These are phyloP conservation scores for Podila clonocystis DNA, from an alignment of 192 early-diverging fungal species.

Conservation along the genomic window DNA sequence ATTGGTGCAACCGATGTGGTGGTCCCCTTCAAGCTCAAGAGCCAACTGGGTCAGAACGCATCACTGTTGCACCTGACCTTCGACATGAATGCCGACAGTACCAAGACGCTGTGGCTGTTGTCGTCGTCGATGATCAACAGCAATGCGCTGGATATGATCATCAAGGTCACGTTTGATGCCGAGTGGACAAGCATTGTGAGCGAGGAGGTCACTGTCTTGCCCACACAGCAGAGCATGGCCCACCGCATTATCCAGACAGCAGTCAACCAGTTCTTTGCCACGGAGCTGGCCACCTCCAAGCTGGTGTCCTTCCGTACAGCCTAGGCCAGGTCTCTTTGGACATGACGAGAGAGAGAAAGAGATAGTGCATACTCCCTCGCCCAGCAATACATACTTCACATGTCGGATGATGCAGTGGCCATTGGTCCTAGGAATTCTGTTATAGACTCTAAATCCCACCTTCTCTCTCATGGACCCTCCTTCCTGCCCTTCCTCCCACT, in stretches of 20 bases:
- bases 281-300: slow-evolving; percentile 22
- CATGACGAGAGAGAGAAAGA: too few species aligned
- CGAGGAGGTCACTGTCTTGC: slow-evolving; percentile 21
- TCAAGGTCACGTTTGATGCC: slow-evolving; percentile 19
- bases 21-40: slow-evolving; percentile 8
- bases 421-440: too few species aligned
- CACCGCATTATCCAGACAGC: slow-evolving; percentile 18
- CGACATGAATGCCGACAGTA: background rate
- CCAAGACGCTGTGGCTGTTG: slow-evolving; percentile 23
- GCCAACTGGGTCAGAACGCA: background rate
- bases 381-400: too few species aligned
- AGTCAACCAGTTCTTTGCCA: background rate
- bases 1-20: slow-evolving; percentile 8
- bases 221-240: slow-evolving; percentile 20
- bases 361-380: too few species aligned
- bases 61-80: slow-evolving; percentile 31
- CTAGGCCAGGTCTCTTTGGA: too few species aligned
- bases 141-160: slow-evolving; percentile 28
- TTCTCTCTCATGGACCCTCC: too few species aligned
- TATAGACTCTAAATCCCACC: too few species aligned
- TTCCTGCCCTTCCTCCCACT: too few species aligned
- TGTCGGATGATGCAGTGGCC: too few species aligned
- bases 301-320: slow-evolving; percentile 9
- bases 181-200: slow-evolving; percentile 8
- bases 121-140: slow-evolving; percentile 35